Conservation (phyloP, 2,329 filamentous ascomycete genomes). For the Xylaria sp. region DNA sequence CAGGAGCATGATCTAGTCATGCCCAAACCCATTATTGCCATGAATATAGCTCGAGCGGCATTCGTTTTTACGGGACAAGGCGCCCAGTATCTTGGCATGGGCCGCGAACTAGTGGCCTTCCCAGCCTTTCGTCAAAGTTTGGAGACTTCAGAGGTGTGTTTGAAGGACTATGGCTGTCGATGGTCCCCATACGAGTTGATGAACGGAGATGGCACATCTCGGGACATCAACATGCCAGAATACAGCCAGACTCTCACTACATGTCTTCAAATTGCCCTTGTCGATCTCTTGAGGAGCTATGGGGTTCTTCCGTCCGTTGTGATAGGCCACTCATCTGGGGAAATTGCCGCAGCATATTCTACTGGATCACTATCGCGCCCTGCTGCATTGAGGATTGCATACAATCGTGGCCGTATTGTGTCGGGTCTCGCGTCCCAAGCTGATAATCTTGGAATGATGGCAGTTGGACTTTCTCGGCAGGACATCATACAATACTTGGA, state of each 20-base stretch:
- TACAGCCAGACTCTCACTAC: constrained; percentile 30
- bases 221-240: constrained; percentile 23
- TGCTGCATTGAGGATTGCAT: constrained; percentile 17
- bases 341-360: constrained; percentile 47
- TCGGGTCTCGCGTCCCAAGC: neutral
- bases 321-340: constrained; percentile 37
- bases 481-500: too few relatives aligned
- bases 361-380: constrained; percentile 30
- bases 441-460: neutral
- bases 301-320: constrained; percentile 8
- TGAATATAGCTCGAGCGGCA: neutral
- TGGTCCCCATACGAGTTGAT: constrained; percentile 18
- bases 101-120: constrained; percentile 14
- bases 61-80: constrained; percentile 36
- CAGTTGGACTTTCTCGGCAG: constrained; percentile 14
- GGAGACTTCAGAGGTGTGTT: constrained; percentile 2
- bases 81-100: constrained; percentile 27
- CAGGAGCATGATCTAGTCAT: too few relatives aligned
- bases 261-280: constrained; percentile 36
- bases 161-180: constrained; percentile 3
- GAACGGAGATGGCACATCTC: neutral
- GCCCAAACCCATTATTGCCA: neutral
- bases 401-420: constrained; percentile 13
- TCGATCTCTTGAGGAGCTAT: constrained; percentile 31
- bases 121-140: constrained; percentile 21